Conservation (phyloP, 768 basidiomycete species). For the Kwoniella dejecticola region DNA sequence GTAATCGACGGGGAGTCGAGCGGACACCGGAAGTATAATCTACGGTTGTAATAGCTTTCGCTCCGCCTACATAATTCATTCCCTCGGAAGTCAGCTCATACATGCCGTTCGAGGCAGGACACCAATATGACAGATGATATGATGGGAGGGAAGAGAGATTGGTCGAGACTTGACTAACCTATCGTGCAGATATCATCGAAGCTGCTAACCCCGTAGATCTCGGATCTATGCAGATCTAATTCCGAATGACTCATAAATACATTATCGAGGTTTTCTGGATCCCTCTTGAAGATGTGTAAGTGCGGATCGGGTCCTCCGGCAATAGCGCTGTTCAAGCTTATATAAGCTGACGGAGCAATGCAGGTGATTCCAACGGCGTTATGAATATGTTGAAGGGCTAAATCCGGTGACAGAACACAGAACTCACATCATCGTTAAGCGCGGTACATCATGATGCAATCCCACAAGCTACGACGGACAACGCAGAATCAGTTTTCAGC, state of each 20-base stretch:
- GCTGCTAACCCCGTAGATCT: conserved; percentile 29
- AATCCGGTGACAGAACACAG: not conserved
- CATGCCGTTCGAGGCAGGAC: not conserved
- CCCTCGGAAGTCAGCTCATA: not conserved
- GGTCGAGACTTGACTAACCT: conserved; percentile 26
- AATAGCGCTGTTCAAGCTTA: conserved; percentile 41
- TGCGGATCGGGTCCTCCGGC: conserved; percentile 35
- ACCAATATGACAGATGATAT: too few relatives aligned
- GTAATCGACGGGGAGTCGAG: conserved; percentile 19
- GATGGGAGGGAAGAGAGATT: not conserved
- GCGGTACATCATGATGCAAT: conserved; percentile 34
- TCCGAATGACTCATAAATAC: conserved; percentile 30
- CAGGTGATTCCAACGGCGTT: too few relatives aligned
- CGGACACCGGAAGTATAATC: conserved; percentile 10
- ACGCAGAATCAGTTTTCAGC: too few relatives aligned
- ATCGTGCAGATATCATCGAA: conserved; percentile 39
- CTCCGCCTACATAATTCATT: conserved; percentile 12
- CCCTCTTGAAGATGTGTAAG: conserved; percentile 35
- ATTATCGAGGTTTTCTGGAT: conserved; percentile 24
- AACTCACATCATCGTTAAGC: conserved; percentile 41
- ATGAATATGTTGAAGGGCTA: too few relatives aligned
- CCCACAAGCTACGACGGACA: conserved; percentile 43
- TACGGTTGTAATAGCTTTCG: conserved; percentile 21
- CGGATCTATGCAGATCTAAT: conserved; percentile 21
- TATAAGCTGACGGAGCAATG: too few relatives aligned